These are phyloP conservation scores for Peltaster fructicola DNA, from an alignment of 2,329 filamentous ascomycete genomes.

Conservation along the genomic window DNA sequence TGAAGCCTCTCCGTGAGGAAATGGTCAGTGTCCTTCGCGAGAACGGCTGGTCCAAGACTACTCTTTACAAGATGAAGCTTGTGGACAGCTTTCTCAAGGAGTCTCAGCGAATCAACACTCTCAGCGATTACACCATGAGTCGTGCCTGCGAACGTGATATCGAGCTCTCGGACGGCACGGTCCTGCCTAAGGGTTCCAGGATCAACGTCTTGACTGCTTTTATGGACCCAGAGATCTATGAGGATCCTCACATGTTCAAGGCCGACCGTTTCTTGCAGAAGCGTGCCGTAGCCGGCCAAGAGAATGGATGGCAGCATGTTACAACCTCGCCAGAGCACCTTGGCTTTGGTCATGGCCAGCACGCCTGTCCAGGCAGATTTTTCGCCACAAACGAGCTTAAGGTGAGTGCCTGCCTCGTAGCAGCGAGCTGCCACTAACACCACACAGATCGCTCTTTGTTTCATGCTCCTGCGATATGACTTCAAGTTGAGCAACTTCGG, in stretches of 20 bases:
- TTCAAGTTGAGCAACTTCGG: no score
- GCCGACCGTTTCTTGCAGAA: conserved; percentile 9
- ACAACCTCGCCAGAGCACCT: conserved; percentile 2
- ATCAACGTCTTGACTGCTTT: conserved; percentile 6
- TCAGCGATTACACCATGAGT: conserved; percentile 9
- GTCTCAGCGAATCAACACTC: conserved; percentile 13
- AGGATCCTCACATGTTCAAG: conserved; percentile 9
- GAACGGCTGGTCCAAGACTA: conserved; percentile 15
- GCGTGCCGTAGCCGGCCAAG: conserved; percentile 8
- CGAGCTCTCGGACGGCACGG: conserved; percentile 13
- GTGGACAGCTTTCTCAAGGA: conserved; percentile 21
- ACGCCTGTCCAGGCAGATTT: conserved; percentile 14
- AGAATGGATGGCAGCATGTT: conserved; percentile 6
- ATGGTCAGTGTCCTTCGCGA: conserved; percentile 10
- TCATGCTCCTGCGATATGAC: no score
- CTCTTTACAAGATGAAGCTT: conserved; percentile 15
- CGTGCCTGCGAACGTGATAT: conserved; percentile 11
- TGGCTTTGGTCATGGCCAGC: conserved; percentile 10
- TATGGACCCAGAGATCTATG: conserved; percentile 5
- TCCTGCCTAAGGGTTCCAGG: conserved; percentile 9
- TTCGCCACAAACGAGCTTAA: conserved; percentile 13
- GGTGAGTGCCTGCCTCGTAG: no score
- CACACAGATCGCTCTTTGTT: no score
- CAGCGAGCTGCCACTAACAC: no score
- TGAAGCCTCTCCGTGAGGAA: conserved; percentile 13